phyloP scores from a whole-genome alignment of 1,284 basidiomycete species.

The Agaricales sp. region DNA sequence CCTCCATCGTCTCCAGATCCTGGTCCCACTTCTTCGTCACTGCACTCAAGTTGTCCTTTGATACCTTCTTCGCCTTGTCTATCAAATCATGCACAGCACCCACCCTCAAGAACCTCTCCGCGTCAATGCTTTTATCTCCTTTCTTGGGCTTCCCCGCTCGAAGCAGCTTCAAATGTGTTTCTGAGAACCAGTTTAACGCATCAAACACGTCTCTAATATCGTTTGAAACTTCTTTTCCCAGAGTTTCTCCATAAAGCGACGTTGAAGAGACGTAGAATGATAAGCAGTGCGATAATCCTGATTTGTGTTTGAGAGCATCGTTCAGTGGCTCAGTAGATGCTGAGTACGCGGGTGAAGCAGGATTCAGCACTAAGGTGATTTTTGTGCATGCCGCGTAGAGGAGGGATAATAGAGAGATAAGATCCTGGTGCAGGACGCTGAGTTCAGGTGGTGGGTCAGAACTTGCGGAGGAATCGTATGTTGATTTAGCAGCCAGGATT shows the following conservation, averaged over 20 bases:
- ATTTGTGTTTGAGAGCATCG: not conserved
- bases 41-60: not conserved
- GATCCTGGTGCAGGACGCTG: not conserved
- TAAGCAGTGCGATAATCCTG: not conserved
- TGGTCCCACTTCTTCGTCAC: not conserved
- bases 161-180: not conserved
- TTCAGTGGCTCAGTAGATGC: not conserved
- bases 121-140: not conserved
- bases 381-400: slow-evolving; percentile 2
- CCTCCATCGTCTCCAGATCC: not conserved
- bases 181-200: not conserved
- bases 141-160: not conserved
- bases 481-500: not conserved
- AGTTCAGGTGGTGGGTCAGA: not conserved
- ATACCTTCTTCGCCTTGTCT: slow-evolving; percentile 1
- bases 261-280: not conserved
- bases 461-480: not conserved
- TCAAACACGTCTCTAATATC: not conserved
- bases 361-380: not conserved
- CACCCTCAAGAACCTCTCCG: not conserved
- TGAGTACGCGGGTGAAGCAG: not conserved
- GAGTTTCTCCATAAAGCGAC: not conserved
- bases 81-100: not conserved
- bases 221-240: not conserved
- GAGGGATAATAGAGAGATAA: not conserved